Conservation (phyloP, 208 protist species). For the Acanthamoeba polyphaga region DNA sequence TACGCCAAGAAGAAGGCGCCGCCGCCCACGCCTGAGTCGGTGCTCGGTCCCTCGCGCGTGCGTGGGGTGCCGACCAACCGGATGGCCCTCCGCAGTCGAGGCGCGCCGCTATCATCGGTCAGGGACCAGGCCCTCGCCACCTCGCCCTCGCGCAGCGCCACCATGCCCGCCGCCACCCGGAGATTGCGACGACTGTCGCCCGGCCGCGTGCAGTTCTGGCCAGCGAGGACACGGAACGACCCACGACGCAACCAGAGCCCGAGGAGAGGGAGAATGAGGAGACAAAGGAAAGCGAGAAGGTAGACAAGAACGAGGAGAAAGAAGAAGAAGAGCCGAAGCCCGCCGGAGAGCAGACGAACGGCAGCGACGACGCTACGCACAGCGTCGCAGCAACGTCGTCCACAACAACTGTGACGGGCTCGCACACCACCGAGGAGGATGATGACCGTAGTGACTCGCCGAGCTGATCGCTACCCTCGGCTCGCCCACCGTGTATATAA, state of each 20-base stretch:
- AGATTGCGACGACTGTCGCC: neutral
- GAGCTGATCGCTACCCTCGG: no score
- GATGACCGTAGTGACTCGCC: no score
- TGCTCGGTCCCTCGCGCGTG: slow-evolving; percentile 39
- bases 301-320: no score
- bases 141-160: slow-evolving; percentile 46
- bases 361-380: neutral
- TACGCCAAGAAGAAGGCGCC: slow-evolving; percentile 19
- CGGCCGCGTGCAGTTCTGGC: neutral
- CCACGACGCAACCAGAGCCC: no score
- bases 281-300: no score
- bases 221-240: neutral
- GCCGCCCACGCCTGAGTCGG: slow-evolving; percentile 15
- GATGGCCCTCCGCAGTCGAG: slow-evolving; percentile 14
- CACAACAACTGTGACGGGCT: no score
- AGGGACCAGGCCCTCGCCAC: neutral
- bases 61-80: slow-evolving; percentile 16
- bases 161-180: neutral
- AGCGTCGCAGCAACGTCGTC: no score
- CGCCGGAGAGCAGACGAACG: neutral
- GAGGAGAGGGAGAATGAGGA: neutral
- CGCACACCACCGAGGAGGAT: no score
- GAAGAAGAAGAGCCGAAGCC: neutral
- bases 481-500: no score
- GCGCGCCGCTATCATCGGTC: slow-evolving; percentile 5